Percentiles rank a stretch among this genome's conserved stretches.
Conservation (phyloP, 208 protist species). For the Endotrypanum monterogeii region DNA sequence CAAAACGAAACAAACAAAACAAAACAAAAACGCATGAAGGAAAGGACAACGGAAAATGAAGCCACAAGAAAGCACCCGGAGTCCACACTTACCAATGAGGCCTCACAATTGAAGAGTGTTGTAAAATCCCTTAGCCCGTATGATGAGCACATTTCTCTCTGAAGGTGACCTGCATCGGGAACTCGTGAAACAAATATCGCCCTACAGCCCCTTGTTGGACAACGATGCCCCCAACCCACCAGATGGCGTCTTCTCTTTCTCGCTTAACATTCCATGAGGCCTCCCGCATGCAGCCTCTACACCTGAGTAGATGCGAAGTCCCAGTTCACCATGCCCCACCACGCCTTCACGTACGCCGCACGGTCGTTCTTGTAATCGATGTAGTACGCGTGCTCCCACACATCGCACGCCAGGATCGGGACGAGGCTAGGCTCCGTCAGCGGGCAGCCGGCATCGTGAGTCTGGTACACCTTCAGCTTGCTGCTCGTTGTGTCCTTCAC, state of each 20-base stretch:
- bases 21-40: no score
- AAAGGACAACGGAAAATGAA: no score
- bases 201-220: no score
- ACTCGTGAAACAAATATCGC: no score
- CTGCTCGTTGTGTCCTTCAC: constrained; percentile 83
- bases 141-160: no score
- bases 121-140: no score
- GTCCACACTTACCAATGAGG: no score
- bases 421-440: constrained; percentile 63
- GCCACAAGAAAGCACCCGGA: no score
- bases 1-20: no score
- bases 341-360: constrained; percentile 88
- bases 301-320: constrained; percentile 91
- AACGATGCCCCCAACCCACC: not conserved
- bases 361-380: constrained; percentile 95
- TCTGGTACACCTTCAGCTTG: constrained; percentile 84
- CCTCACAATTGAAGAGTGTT: no score
- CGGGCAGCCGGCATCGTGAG: constrained; percentile 84
- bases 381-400: constrained; percentile 97
- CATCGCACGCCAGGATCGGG: constrained; percentile 91
- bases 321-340: constrained; percentile 96
- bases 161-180: no score
- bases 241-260: not conserved
- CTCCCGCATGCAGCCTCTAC: not conserved
- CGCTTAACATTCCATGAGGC: not conserved